Evolutionary conservation across 345 rosid species (phyloP), one percentile per base, ranked within the genome.

Genomic region (Noccaea bulbosa): DNA sequence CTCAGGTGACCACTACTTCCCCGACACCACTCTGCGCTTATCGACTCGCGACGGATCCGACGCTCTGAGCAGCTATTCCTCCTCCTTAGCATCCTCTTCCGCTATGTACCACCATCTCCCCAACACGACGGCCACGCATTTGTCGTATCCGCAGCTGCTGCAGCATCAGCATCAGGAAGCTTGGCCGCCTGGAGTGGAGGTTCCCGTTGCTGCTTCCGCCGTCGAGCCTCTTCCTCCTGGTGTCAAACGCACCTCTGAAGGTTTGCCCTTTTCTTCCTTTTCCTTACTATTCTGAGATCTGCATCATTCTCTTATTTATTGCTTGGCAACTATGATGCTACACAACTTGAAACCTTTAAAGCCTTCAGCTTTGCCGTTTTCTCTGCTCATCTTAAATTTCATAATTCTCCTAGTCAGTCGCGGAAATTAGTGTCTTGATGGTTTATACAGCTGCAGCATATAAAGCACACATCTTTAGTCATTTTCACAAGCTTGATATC

Each of bases 241-340:
- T 14, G 64, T 80, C 62, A 87, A 87, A 72, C 91, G 91, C 77
- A 58, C 87, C 44, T 77, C 91, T 46, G 89, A 84, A 72, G 87
- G 89, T 83, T 56, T 57, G 73, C 38, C 49, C 53, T 38, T 33
- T 48, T 32, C 4, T 27, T 2, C 3, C 30, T 27, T 27, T 9
- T 6, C 54, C 54, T 50, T 61, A 2, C 43, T 34, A 7, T 37
- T 40, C 27, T 56, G 62, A 70, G 62, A 76, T 76, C 71, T 70
- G 57, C 79, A 49, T 56, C 43, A 34, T 40, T 55, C 39, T 2
- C 30, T 24, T 60, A 8, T 69, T 46, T 51, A 44, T 37, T 69
- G 64, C 52, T 75, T 60, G 30, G 4, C 14, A 27, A 59, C 22
- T 6, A 20, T 20, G 22, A 20, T 20, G 22, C 22, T 20, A 20